A percentile compares a stretch with the other conserved stretches of the same genome.
Evolutionary conservation across 768 basidiomycete genomes (phyloP).

Genomic region (Boletus coccyginus): DNA sequence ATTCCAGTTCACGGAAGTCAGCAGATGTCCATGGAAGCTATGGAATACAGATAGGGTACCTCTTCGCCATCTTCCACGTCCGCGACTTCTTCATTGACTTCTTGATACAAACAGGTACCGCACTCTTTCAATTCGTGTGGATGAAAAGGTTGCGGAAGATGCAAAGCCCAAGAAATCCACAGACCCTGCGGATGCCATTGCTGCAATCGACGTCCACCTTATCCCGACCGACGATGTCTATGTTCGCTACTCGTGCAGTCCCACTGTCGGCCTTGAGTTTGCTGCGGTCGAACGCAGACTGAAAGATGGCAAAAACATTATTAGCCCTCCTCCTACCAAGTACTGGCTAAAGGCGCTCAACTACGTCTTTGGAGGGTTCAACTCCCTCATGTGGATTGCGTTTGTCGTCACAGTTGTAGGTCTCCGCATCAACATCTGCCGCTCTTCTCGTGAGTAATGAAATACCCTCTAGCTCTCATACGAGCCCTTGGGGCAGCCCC

Average conservation of each 20-base stretch:
- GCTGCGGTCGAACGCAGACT: conserved; percentile 41
- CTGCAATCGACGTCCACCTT: conserved; percentile 48
- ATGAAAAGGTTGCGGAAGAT: conserved; percentile 24
- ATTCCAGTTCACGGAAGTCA: conserved; percentile 13
- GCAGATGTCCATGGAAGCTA: conserved; percentile 18
- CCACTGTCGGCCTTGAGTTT: conserved; percentile 45
- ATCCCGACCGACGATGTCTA: conserved; percentile 41
- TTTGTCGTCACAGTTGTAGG: conserved; percentile 46
- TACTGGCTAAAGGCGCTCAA: conserved; percentile 48
- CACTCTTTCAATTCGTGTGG: conserved; percentile 46
- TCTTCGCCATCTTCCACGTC: not conserved
- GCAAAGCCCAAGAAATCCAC: conserved; percentile 15
- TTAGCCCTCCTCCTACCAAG: conserved; percentile 47
- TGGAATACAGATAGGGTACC: conserved; percentile 33
- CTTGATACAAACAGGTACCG: conserved; percentile 31
- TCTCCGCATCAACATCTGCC: not conserved
- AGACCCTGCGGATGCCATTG: conserved; percentile 40
- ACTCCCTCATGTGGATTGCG: conserved; percentile 53
- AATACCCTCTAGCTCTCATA: conserved; percentile 45
- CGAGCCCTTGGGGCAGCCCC: conserved; percentile 46
- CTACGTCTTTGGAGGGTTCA: conserved; percentile 59
- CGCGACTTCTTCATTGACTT: not conserved
- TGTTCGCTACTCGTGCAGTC: conserved; percentile 42
- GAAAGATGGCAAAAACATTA: conserved; percentile 44
- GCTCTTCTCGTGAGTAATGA: conserved; percentile 1